These are phyloP conservation scores for Russula compacta DNA, from an alignment of 768 basidiomycete genomes.

Conservation along the genomic window DNA sequence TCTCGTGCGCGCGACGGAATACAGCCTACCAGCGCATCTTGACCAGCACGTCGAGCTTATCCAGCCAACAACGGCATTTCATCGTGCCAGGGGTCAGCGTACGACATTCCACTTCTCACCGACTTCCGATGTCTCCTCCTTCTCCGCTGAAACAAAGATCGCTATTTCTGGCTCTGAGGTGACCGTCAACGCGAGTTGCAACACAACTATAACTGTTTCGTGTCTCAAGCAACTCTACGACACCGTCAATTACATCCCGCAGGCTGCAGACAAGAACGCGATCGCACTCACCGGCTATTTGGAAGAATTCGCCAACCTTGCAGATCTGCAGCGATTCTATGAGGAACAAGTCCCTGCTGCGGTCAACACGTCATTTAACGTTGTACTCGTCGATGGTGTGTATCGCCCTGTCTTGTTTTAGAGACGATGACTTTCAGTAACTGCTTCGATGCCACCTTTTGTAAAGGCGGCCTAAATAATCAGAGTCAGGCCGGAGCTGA, in stretches of 20 bases:
- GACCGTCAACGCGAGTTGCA: conserved; percentile 28
- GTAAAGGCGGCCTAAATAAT: conserved; percentile 44
- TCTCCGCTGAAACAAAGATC: not conserved
- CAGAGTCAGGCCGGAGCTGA: conserved; percentile 55
- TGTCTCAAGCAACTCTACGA: conserved; percentile 32
- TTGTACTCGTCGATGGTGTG: conserved; percentile 47
- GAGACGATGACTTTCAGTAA: not conserved
- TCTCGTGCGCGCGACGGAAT: conserved; percentile 49
- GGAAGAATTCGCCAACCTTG: conserved; percentile 26
- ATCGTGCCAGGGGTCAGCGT: conserved; percentile 33
- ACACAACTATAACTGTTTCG: conserved; percentile 28
- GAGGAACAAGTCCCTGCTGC: conserved; percentile 27
- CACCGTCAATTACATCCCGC: conserved; percentile 24
- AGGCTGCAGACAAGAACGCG: conserved; percentile 23
- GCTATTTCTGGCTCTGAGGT: not conserved
- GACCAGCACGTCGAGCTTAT: conserved; percentile 50
- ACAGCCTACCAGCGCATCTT: conserved; percentile 47
- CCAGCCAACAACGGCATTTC: conserved; percentile 60
- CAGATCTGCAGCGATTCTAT: conserved; percentile 29
- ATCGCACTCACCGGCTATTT: conserved; percentile 31
- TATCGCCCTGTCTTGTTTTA: not conserved
- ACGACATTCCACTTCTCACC: conserved; percentile 29
- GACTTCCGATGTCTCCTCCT: not conserved
- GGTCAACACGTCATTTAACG: conserved; percentile 38
- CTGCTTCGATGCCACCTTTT: not conserved